Evolutionary conservation across 176 grass and related monocot genomes (phyloP).

Genomic region (Hyparrhenia diplandra): DNA sequence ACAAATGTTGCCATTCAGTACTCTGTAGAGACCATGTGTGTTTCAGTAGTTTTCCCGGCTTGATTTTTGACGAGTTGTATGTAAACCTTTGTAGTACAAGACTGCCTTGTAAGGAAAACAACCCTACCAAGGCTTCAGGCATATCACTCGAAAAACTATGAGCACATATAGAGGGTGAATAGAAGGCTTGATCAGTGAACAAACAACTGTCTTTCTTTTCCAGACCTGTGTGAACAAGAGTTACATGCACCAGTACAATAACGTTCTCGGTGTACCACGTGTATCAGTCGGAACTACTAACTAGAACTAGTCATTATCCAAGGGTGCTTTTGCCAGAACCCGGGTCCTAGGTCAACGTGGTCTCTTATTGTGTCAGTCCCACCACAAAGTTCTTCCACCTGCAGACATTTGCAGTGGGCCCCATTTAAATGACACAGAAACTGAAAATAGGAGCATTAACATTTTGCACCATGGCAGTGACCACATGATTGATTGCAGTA

Average conservation of each 20-base stretch:
- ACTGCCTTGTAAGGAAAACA: not conserved
- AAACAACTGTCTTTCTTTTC: not conserved
- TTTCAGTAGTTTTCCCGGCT: too few species aligned
- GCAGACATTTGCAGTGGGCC: not conserved
- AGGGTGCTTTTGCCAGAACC: conserved; percentile 66
- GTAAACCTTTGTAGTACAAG: too few species aligned
- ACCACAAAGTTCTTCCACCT: conserved; percentile 52
- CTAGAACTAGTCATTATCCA: conserved; percentile 34
- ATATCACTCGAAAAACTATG: not conserved
- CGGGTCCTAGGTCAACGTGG: conserved; percentile 54
- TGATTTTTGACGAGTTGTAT: too few species aligned
- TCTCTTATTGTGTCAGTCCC: conserved; percentile 27
- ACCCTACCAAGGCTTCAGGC: not conserved
- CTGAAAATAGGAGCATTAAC: not conserved
- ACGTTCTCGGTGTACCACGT: not conserved
- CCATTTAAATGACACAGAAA: not conserved
- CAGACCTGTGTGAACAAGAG: not conserved
- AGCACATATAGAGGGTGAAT: not conserved
- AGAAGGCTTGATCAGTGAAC: not conserved
- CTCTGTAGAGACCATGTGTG: too few species aligned
- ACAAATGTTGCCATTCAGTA: not conserved
- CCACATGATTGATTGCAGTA: not conserved
- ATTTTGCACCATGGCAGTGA: not conserved
- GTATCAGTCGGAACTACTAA: not conserved
- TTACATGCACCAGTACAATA: not conserved